Conservation (phyloP, 257 asterid genomes). For the Eustoma russellianum region DNA sequence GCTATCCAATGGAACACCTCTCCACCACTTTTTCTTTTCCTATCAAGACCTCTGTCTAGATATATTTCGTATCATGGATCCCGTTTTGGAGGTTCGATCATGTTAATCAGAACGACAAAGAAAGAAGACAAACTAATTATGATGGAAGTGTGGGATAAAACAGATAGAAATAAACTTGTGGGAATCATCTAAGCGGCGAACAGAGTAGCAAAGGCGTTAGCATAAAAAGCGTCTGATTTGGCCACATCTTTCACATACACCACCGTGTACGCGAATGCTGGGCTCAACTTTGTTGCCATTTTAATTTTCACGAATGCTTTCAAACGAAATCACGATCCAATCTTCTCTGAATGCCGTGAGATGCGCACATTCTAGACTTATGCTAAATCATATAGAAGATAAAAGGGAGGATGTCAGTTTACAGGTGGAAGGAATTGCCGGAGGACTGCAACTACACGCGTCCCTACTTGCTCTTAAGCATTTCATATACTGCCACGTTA, state of each 20-base stretch:
- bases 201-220: conserved; percentile 55
- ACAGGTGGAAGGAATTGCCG: conserved; percentile 8
- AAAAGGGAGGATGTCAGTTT: not conserved
- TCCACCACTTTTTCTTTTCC: too few relatives aligned
- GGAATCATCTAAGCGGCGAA: conserved; percentile 59
- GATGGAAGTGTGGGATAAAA: not conserved
- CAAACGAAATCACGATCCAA: not conserved
- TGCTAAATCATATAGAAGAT: not conserved
- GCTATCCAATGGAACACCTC: too few relatives aligned
- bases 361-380: too few relatives aligned
- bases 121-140: too few relatives aligned
- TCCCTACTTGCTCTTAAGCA: not conserved
- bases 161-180: conserved; percentile 26
- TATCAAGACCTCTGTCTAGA: too few relatives aligned
- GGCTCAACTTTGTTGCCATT: conserved; percentile 43
- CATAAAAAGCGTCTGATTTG: conserved; percentile 58
- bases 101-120: too few relatives aligned
- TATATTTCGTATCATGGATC: too few relatives aligned
- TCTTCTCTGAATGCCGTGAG: not conserved
- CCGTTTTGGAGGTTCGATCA: too few relatives aligned
- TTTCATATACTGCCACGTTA: too few relatives aligned
- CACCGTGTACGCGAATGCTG: conserved; percentile 61
- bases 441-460: conserved; percentile 9
- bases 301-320: not conserved
- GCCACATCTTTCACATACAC: conserved; percentile 67